These are phyloP conservation scores for Aspergillus taichungensis DNA, from an alignment of 495 filamentous ascomycete genomes.

Conservation along the genomic window DNA sequence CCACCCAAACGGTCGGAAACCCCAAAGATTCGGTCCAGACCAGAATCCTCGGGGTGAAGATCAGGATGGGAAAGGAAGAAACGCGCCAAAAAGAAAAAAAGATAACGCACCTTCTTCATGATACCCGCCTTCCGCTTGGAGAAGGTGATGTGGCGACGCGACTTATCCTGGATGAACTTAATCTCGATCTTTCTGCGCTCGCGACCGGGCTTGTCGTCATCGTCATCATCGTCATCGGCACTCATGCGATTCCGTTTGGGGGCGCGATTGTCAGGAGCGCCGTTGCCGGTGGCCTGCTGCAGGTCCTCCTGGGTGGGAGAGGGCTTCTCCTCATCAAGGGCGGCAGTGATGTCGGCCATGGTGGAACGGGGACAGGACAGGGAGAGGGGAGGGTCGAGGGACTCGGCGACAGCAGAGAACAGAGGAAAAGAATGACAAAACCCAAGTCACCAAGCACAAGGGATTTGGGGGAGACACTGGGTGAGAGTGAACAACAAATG, in stretches of 20 bases:
- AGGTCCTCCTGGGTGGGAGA: conserved; percentile 45
- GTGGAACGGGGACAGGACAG: conserved; percentile 7
- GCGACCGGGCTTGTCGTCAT: conserved; percentile 96
- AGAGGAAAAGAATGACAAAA: conserved; percentile 5
- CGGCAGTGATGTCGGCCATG: conserved; percentile 40
- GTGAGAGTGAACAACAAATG: conserved; percentile 15
- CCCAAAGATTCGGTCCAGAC: no score
- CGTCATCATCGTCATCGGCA: conserved; percentile 94
- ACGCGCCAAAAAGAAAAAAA: conserved; percentile 8
- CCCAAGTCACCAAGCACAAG: conserved; percentile 5
- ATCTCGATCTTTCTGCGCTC: conserved; percentile 99
- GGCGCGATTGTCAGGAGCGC: conserved; percentile 62
- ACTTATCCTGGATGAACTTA: conserved; percentile 99
- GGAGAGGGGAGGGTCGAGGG: background rate
- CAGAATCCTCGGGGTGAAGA: no score
- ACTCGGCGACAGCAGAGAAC: background rate
- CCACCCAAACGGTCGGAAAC: no score
- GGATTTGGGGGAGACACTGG: conserved; percentile 15
- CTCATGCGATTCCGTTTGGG: conserved; percentile 82
- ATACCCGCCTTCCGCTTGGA: conserved; percentile 99
- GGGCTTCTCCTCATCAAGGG: conserved; percentile 36
- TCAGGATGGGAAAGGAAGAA: background rate
- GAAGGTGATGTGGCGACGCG: conserved; percentile 98
- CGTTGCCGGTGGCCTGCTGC: conserved; percentile 41
- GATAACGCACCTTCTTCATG: conserved; percentile 93